Base-by-base conservation (phyloP, 768 basidiomycete species). In the Amanita exitialis region DNA sequence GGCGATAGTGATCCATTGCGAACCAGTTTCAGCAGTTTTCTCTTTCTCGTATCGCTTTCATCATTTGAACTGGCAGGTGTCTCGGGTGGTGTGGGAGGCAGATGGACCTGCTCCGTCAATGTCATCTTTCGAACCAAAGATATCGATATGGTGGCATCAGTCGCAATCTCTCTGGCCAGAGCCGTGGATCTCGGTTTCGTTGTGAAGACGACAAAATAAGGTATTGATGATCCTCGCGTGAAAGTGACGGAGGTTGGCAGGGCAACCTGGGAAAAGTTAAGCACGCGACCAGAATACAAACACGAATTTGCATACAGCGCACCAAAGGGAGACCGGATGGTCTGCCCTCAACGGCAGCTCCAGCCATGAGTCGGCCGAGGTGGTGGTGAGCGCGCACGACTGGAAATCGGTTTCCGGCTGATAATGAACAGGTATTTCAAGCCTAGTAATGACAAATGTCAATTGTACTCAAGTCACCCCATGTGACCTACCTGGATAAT, bases 131-230 rank as follows among this genome's bases (percentile, higher is more conserved):
- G 81, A 54, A 80, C 61, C 21, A 88, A 70, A 0, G 79, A 79
- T 9, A 86, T 76, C n/a, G 76, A 76, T 28, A 86, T 78, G 10
- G 82, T 83, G 5, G 86, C 81, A 60, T 86, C 84, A 3, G 81
- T 59, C 6, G 83, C 79, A 32, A 87, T 83, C 59, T 87, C 83
- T 52, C 72, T 74, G 7, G 79, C 74, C 28, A 86, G 65, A 9
- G 64, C 56, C 1, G 70, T 63, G 15, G 79, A 82, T 36, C 78
- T 70, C 15, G 80, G 77, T 6, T 65, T 76, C 27, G 86, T 86
- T 8, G 78, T 77, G 64, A 86, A 86, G 25, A 86, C 80, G 47
- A 85, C 82, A 58, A 80, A 87, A 58, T 80, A 86, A 10, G 84
- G 78, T 54, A 88, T 75, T n/a, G 74, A 75, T 15, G 72, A 73